Base-by-base conservation (phyloP, 2,329 filamentous ascomycete species). In the Cladosporium sp. region DNA sequence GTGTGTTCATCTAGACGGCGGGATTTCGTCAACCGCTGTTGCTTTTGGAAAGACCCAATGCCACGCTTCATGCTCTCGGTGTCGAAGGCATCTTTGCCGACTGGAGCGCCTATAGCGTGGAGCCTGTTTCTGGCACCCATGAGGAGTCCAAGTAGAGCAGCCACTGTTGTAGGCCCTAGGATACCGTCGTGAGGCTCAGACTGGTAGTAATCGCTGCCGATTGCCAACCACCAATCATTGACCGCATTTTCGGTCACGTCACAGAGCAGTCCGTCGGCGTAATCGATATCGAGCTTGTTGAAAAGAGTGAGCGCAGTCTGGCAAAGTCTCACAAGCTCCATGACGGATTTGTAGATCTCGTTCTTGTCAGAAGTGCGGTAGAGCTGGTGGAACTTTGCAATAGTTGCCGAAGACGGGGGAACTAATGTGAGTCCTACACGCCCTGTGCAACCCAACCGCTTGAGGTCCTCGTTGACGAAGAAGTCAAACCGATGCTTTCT, bases 161-260 rank as follows among this genome's bases (percentile, higher is more conserved):
- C 84, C 7, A 97, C 90, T 0, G 91, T 96, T 0, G 89, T 95
- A 2, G 93, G 91, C 0, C 93, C 93, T 2, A 98, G 74, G 18
- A 95, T 90, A 10, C 92, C 92, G 70, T 98, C 93, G 9, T 86
- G 87, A 1, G 93, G 92, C 68, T 97, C 93, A 33, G 90, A 82
- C 52, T 92, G 95, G 74, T 92, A 96, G 64, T 93, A 85, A 59
- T 97, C 92, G 0, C 85, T 85, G 1, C 93, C 93, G 55, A 96
- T 86, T 63, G 95, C 89, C 1, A 87, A 85, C 93, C 93, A 97
- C 93, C 93, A 98, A 68, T 96, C 88, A 56, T 85, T 86, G 61
- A 97, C 83, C 1, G 91, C 89, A 56, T 80, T 85, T 68, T 98
- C 93, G 0, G 93, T 97, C 41, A 93, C 78, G 71, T 98, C 93